These are phyloP conservation scores for Fusarium vanettenii DNA, from an alignment of 2,329 filamentous ascomycete species.

Conservation along the genomic window DNA sequence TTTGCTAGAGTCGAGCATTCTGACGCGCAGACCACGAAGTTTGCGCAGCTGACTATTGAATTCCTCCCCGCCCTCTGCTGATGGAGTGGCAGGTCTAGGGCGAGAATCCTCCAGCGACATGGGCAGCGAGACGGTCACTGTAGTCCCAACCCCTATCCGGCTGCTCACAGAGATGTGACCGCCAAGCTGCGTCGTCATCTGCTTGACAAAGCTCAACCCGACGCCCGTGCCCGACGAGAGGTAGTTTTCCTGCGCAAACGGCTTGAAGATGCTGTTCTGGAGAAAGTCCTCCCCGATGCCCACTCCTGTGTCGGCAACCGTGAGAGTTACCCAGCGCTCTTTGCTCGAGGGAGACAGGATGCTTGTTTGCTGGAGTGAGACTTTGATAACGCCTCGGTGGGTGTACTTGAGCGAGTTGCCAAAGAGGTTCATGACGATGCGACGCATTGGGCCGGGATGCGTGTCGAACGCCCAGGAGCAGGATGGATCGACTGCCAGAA, in stretches of 20 bases:
- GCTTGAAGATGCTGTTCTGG: slow-evolving; percentile 68
- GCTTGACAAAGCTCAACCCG: slow-evolving; percentile 72
- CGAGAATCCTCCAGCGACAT: slow-evolving; percentile 28
- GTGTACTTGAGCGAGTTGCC: slow-evolving; percentile 74
- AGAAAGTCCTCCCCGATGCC: slow-evolving; percentile 75
- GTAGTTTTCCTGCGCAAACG: slow-evolving; percentile 73
- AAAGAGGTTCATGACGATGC: slow-evolving; percentile 72
- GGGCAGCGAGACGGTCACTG: slow-evolving; percentile 48
- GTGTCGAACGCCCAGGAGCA: slow-evolving; percentile 64
- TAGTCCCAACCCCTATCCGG: slow-evolving; percentile 51
- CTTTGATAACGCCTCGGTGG: slow-evolving; percentile 44
- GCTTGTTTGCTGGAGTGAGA: slow-evolving; percentile 42
- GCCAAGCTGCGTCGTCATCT: slow-evolving; percentile 67
- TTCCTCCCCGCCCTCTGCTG: slow-evolving; percentile 35
- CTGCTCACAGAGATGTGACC: slow-evolving; percentile 70
- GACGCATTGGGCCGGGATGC: slow-evolving; percentile 62
- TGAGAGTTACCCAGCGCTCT: slow-evolving; percentile 49
- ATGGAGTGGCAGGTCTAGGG: not conserved
- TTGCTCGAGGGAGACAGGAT: not conserved
- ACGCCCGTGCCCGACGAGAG: slow-evolving; percentile 71
- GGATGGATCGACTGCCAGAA: slow-evolving; percentile 55
- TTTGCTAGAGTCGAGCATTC: slow-evolving; percentile 4
- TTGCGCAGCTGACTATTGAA: slow-evolving; percentile 45
- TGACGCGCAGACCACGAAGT: slow-evolving; percentile 47
- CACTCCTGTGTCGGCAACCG: slow-evolving; percentile 71